Evolutionary conservation across 805 yeast species (phyloP), one percentile per base, ranked within the genome.

Genomic region (Tetrapisispora fleetii): DNA sequence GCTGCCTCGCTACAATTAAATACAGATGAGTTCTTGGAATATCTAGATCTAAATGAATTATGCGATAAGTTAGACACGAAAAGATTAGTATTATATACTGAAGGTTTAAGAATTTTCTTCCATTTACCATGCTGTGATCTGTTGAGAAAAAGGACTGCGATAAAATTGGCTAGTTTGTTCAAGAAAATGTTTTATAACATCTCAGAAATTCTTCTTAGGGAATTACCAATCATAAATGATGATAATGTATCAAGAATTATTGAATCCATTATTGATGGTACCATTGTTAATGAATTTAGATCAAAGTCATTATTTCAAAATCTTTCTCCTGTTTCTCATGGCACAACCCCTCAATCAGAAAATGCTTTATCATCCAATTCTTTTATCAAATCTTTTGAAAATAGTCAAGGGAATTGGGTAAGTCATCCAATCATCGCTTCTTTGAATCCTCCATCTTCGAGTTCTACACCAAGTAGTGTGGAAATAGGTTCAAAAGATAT

Each of bases 71-170:
- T 52, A 3, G 58, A 56, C 37, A 45, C 57, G 5, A 51, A 55
- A 30, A 56, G 62, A n/a, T 46, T 70, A 37, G 59, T 60, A 36
- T 58, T 70, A 37, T 62, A 67, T 14, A 64, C 67, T 2, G 72
- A 72, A 38, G 68, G 71, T 24, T 58, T 70, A 43, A 64, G 63
- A 52, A 53, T 64, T 4, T 67, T 65, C 37, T 64, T 67, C 37
- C 53, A 60, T 21, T 54, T 62, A 37, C 68, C 67, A 2, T 54
- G 60, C 17, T 54, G 63, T 35, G 55, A 54, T 17, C 51, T 45
- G n/a, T 45, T 60, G 4, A 57, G 59, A 32, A 57, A 59, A 18
- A 50, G 46, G n/a, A 50, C 64, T 21, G 58, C 70, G 6, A 36
- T 48, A 5, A 52, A 54, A 37, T 57, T 67, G 7, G 57, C 68